phyloP scores from a whole-genome alignment of 345 rosid species.

The Zanthoxylum bungeanum region DNA sequence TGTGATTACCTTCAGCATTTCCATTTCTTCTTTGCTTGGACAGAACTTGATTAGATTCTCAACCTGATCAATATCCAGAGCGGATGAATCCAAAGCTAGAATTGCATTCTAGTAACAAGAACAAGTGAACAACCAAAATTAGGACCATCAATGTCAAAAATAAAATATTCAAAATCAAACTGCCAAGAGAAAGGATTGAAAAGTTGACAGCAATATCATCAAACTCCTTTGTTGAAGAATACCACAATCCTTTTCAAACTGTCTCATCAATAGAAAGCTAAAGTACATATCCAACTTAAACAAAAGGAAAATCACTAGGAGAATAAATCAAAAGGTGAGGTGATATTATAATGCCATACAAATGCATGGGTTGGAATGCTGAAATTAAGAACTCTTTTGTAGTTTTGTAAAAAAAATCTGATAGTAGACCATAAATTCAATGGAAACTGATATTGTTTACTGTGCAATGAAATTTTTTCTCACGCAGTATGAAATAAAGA shows the following conservation, averaged over 20 bases:
- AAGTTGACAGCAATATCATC: neutral
- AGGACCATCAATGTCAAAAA: slow-evolving; percentile 5
- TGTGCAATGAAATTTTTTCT: neutral
- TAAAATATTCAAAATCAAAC: neutral
- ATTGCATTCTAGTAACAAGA: slow-evolving; percentile 63
- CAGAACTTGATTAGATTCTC: slow-evolving; percentile 97
- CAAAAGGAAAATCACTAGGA: neutral
- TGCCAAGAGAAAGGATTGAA: neutral
- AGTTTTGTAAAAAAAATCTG: neutral
- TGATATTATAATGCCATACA: neutral
- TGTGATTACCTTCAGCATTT: slow-evolving; percentile 63
- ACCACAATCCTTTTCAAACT: neutral
- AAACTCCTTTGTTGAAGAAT: slow-evolving; percentile 2
- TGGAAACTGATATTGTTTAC: neutral
- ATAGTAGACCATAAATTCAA: neutral
- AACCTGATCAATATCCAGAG: slow-evolving; percentile 92
- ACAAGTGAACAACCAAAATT: slow-evolving; percentile 14
- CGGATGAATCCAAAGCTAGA: slow-evolving; percentile 84
- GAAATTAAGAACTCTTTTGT: slow-evolving; percentile 1
- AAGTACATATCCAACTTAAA: neutral
- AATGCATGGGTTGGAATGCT: neutral
- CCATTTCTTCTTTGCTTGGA: slow-evolving; percentile 98
- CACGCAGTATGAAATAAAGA: slow-evolving; percentile 9
- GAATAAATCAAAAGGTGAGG: neutral
- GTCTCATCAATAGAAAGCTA: neutral